A percentile compares a stretch with the other conserved stretches of the same genome.
phyloP scores from a whole-genome alignment of 495 filamentous ascomycete genomes.

The Daldinia bambusicola region DNA sequence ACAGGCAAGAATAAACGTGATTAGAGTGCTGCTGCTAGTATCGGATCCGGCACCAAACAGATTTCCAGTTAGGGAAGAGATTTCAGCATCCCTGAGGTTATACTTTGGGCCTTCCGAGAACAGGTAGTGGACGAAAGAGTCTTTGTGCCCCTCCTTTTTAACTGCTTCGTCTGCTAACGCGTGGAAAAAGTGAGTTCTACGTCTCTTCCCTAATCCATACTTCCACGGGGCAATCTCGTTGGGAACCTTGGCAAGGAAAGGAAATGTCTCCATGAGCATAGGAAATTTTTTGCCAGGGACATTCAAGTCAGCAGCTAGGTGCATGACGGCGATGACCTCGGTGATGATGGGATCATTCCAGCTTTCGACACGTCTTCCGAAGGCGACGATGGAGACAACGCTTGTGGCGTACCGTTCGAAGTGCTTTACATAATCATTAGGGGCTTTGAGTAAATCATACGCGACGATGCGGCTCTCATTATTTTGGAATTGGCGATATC shows the following conservation, averaged over 20 bases:
- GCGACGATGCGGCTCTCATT: slow-evolving; percentile 65
- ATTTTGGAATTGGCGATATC: slow-evolving; percentile 69
- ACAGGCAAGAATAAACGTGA: slow-evolving; percentile 71
- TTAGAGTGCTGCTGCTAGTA: slow-evolving; percentile 71
- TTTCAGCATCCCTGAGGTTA: slow-evolving; percentile 63
- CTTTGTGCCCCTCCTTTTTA: slow-evolving; percentile 52
- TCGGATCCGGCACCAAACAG: slow-evolving; percentile 74
- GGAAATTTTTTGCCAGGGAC: slow-evolving; percentile 70
- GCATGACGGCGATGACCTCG: slow-evolving; percentile 71
- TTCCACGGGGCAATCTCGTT: slow-evolving; percentile 69
- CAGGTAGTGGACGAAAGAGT: slow-evolving; percentile 49
- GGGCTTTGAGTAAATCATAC: slow-evolving; percentile 60
- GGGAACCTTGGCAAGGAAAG: slow-evolving; percentile 65
- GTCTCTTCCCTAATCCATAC: slow-evolving; percentile 62
- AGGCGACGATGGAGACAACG: slow-evolving; percentile 71
- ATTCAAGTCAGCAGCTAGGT: slow-evolving; percentile 71
- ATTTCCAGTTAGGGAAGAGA: slow-evolving; percentile 68
- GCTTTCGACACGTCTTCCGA: slow-evolving; percentile 68
- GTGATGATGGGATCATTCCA: slow-evolving; percentile 69
- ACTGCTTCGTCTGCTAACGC: slow-evolving; percentile 67
- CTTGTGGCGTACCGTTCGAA: slow-evolving; percentile 72
- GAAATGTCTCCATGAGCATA: slow-evolving; percentile 70
- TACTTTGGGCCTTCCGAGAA: slow-evolving; percentile 61
- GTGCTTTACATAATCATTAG: slow-evolving; percentile 67
- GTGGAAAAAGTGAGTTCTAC: slow-evolving; percentile 64